Percentiles rank a stretch among this genome's conserved stretches.
Conservation (phyloP, 1,284 basidiomycete species). For the Heimioporus retisporus region DNA sequence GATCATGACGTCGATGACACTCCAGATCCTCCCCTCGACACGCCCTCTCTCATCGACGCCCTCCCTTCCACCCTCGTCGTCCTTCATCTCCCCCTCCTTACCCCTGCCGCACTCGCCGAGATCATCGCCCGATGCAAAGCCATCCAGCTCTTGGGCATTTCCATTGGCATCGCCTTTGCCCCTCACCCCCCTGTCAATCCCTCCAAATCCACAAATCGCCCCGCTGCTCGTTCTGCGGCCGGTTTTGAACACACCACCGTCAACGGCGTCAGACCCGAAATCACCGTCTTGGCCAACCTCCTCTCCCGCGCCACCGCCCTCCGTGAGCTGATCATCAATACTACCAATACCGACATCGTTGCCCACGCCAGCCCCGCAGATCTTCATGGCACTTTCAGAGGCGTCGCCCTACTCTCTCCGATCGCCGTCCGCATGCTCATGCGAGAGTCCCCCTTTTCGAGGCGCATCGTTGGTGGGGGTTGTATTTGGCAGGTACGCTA, state of each 20-base stretch:
- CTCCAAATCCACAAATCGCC: not conserved
- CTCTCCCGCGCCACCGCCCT: slow-evolving; percentile 27
- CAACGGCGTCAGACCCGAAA: slow-evolving; percentile 21
- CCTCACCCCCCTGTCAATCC: slow-evolving; percentile 2
- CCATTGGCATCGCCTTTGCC: slow-evolving; percentile 26
- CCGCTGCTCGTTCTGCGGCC: not conserved
- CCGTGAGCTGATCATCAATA: slow-evolving; percentile 31
- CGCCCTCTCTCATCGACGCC: slow-evolving; percentile 21
- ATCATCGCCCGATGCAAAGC: slow-evolving; percentile 30
- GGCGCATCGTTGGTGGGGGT: slow-evolving; percentile 61
- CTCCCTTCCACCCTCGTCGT: slow-evolving; percentile 28
- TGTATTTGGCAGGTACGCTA: slow-evolving; percentile 67
- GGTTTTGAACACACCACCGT: not conserved
- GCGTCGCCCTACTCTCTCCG: slow-evolving; percentile 24
- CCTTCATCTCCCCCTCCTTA: slow-evolving; percentile 36
- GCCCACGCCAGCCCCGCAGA: not conserved
- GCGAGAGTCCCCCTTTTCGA: slow-evolving; percentile 32
- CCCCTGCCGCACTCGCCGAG: slow-evolving; percentile 34
- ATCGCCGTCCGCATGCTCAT: slow-evolving; percentile 33
- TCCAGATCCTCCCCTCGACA: slow-evolving; percentile 3
- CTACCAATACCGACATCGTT: slow-evolving; percentile 1
- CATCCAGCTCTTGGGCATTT: slow-evolving; percentile 29
- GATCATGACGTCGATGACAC: slow-evolving; percentile 7
- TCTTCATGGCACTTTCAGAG: not conserved
- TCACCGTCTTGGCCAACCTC: slow-evolving; percentile 20